These are phyloP conservation scores for Suillus plorans DNA, from an alignment of 768 basidiomycete genomes.

Conservation along the genomic window DNA sequence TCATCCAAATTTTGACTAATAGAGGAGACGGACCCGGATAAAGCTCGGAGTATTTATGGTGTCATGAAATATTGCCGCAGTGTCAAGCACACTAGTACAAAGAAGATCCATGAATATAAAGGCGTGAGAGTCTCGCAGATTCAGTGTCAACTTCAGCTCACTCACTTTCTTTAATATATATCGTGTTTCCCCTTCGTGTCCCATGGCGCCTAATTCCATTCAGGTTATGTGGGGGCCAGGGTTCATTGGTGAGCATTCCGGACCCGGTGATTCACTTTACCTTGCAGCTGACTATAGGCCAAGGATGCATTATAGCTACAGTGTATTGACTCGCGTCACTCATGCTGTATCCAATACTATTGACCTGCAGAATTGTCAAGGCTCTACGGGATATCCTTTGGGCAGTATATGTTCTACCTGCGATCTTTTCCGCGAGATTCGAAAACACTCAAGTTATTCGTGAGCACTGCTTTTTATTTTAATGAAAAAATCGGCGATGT, in stretches of 20 bases:
- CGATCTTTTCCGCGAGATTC: constrained; percentile 20
- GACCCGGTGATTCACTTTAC: background rate
- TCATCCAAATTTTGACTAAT: too few species aligned
- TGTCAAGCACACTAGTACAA: too few species aligned
- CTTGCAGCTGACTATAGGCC: background rate
- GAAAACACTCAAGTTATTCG: too few species aligned
- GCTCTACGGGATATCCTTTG: constrained; percentile 17
- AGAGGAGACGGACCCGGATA: too few species aligned
- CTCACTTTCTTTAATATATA: background rate
- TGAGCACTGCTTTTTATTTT: constrained; percentile 5
- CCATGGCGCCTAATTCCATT: constrained; percentile 9
- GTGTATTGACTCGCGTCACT: constrained; percentile 10
- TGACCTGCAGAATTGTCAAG: constrained; percentile 4
- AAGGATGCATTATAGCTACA: constrained; percentile 14
- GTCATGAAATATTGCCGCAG: too few species aligned
- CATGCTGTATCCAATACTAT: background rate
- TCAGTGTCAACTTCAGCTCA: background rate
- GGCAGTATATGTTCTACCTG: constrained; percentile 21
- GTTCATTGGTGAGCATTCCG: constrained; percentile 16
- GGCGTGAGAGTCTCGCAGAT: background rate
- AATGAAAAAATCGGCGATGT: background rate
- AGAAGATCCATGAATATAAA: too few species aligned
- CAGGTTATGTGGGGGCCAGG: constrained; percentile 15
- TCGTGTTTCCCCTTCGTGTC: background rate
- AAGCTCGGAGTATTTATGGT: too few species aligned